Percentiles rank a stretch among this genome's conserved stretches.
Conservation (phyloP, 768 basidiomycete species). For the Agrocybe praecox region DNA sequence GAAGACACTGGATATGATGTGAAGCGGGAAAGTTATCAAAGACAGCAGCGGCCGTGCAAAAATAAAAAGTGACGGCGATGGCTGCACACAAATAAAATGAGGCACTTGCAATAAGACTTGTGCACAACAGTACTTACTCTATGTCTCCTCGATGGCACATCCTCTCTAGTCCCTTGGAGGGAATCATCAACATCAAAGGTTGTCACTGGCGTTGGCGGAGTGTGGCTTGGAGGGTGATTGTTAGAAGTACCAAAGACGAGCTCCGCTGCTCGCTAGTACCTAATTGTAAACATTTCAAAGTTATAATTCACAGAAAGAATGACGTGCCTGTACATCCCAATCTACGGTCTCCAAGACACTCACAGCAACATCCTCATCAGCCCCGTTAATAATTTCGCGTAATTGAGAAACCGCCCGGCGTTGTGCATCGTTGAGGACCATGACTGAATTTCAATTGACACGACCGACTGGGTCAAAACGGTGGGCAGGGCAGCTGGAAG, state of each 20-base stretch:
- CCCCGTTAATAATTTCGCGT: constrained; percentile 58
- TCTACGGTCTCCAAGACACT: constrained; percentile 60
- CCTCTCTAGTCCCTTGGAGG: constrained; percentile 29
- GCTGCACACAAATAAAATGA: constrained; percentile 4
- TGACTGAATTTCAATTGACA: not conserved
- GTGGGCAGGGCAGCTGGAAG: no score
- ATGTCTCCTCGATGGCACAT: constrained; percentile 15
- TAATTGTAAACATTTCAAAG: not conserved
- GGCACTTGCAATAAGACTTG: constrained; percentile 11
- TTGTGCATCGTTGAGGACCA: constrained; percentile 24
- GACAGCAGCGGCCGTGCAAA: constrained; percentile 43
- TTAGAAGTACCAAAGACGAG: constrained; percentile 49
- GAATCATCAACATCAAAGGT: constrained; percentile 57
- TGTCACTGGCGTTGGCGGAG: constrained; percentile 24
- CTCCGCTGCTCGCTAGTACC: constrained; percentile 55
- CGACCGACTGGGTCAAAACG: no score
- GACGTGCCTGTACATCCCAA: constrained; percentile 71
- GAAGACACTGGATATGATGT: constrained; percentile 59
- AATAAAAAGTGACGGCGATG: constrained; percentile 18
- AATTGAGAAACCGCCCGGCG: constrained; percentile 45
- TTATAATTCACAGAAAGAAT: not conserved
- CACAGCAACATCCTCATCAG: constrained; percentile 64
- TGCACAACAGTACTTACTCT: constrained; percentile 9
- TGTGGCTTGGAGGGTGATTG: constrained; percentile 10
- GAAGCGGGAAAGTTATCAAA: constrained; percentile 60